Base-by-base conservation (phyloP, 192 early-diverging fungal species). In the Ambispora gerdemannii region DNA sequence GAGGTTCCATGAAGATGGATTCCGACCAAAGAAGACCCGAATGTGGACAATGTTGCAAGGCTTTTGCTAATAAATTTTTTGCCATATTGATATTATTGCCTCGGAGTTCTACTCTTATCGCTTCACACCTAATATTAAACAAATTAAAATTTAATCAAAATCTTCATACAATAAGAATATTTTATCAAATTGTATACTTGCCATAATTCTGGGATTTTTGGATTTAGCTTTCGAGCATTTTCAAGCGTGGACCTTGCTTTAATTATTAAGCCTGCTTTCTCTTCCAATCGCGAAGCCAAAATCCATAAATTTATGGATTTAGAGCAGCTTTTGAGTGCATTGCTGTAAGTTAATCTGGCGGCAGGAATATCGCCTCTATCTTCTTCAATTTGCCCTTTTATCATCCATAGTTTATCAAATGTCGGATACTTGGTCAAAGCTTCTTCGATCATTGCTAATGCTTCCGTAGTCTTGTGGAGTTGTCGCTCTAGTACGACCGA, bases 371-470 rank as follows among this genome's bases (percentile, higher is more conserved):
- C 77, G n/a, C 77, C 75, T n/a, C 82, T 71, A 13, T 91, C 88
- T n/a, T 77, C 74, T 30, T 89, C 76, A 22, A 97, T 81, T 70
- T 95, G 91, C 32, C 91, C 88, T 77, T 92, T 87, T 32, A 99
- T 89, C 84, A 99, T 91, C 96, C 96, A 98, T 43, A 98, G 79
- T 72, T 99, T 98, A 71, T 85, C 87, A 64, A 90, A 90, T 25
- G 72, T 77, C 1, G 93, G 90, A 68, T 92, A 99, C 60, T 80
- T 77, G 8, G 61, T 71, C 17, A 93, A 70, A 1, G 82, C 96
- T 67, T 88, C 72, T 4, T 87, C 79, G 15, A 92, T 73, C 6
- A 96, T 67, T 19, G 78, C 65, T 31, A 95, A 71, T 10, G 96
- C 95, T 50, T 77, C 82, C 4, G 81, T 74, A n/a, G 77, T 71